phyloP scores from a whole-genome alignment of 2,329 filamentous ascomycete genomes.

The Fusarium camptoceras region DNA sequence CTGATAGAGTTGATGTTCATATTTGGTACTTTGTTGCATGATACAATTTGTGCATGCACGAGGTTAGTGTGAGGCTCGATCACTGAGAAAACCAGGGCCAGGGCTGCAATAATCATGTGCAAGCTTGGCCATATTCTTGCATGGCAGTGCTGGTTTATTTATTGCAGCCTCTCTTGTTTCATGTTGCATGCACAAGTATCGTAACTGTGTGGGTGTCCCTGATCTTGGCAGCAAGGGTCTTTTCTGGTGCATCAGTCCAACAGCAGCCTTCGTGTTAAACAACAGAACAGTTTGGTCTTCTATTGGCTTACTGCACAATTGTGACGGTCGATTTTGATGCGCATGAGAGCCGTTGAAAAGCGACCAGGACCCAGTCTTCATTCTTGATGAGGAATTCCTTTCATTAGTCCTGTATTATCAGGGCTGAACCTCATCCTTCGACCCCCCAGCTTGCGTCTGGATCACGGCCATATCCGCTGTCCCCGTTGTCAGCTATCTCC shows the following conservation, averaged over 20 bases:
- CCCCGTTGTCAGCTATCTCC: constrained; percentile 8
- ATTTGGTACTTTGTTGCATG: constrained; percentile 10
- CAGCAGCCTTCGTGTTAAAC: constrained; percentile 5
- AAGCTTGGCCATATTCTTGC: not conserved
- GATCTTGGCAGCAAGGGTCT: constrained; percentile 33
- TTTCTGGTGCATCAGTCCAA: constrained; percentile 6
- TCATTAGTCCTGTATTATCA: constrained; percentile 37
- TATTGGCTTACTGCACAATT: constrained; percentile 27
- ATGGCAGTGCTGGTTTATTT: constrained; percentile 6
- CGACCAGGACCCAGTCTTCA: constrained; percentile 1
- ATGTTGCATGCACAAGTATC: not conserved
- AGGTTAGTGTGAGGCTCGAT: constrained; percentile 21
- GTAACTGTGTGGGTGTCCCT: constrained; percentile 34
- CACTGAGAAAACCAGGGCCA: not conserved
- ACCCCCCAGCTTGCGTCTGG: constrained; percentile 7
- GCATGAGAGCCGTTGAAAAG: not conserved
- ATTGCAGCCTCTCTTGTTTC: not conserved
- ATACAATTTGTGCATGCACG: constrained; percentile 7
- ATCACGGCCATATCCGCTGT: constrained; percentile 10
- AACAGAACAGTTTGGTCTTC: not conserved
- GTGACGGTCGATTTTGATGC: constrained; percentile 24
- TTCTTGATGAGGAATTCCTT: constrained; percentile 2
- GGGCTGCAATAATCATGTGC: constrained; percentile 4
- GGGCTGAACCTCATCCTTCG: constrained; percentile 25
- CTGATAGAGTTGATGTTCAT: constrained; percentile 21